Percentiles rank a stretch among this genome's conserved stretches.
Evolutionary conservation across 495 filamentous ascomycete species (phyloP).

Genomic region (Talaromyces liani): DNA sequence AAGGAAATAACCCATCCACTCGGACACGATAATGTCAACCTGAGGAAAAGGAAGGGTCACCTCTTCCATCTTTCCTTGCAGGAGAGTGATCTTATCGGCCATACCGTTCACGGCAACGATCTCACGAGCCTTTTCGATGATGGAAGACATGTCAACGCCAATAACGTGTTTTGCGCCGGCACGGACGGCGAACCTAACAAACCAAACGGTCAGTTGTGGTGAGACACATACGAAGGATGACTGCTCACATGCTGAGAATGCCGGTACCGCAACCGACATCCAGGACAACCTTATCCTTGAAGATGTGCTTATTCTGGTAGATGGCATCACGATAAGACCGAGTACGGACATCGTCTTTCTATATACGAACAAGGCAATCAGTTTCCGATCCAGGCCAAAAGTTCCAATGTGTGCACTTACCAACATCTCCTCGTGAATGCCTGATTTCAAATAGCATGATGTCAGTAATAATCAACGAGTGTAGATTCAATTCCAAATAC

Average conservation of each 20-base stretch:
- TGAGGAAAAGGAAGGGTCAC: constrained; percentile 76
- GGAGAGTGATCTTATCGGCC: constrained; percentile 72
- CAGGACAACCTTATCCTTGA: constrained; percentile 95
- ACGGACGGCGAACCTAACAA: constrained; percentile 84
- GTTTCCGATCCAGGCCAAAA: background rate
- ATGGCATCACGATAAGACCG: constrained; percentile 94
- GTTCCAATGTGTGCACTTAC: constrained; percentile 45
- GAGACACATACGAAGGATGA: background rate
- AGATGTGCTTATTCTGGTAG: constrained; percentile 89
- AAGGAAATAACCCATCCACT: constrained; percentile 99
- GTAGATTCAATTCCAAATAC: constrained; percentile 41
- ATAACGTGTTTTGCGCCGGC: constrained; percentile 92
- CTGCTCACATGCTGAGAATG: constrained; percentile 72
- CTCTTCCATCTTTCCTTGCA: constrained; percentile 97
- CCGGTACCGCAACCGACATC: constrained; percentile 96
- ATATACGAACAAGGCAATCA: constrained; percentile 13
- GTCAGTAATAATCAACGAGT: constrained; percentile 12
- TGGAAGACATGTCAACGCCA: constrained; percentile 94
- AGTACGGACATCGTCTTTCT: constrained; percentile 99
- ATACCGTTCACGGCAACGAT: constrained; percentile 86
- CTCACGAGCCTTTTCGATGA: constrained; percentile 88
- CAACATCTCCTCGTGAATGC: constrained; percentile 98
- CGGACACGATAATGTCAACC: constrained; percentile 97
- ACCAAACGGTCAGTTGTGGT: background rate
- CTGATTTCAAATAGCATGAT: constrained; percentile 31